phyloP scores from a whole-genome alignment of 225 moss, liverwort and hornwort genomes.

The Physcomitrellopsis africana region DNA sequence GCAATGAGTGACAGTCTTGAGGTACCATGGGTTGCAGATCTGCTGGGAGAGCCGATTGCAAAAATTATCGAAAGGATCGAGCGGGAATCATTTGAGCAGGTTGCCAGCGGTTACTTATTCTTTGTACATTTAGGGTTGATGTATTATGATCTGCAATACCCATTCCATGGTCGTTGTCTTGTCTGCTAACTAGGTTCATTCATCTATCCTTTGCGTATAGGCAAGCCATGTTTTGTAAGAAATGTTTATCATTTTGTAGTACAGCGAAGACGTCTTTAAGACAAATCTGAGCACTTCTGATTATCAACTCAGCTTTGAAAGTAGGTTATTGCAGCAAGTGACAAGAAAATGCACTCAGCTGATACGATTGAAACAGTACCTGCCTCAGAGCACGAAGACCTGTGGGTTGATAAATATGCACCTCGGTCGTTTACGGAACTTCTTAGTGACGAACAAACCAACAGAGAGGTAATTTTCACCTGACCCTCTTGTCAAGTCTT shows the following conservation, averaged over 20 bases:
- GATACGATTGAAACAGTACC: conserved; percentile 34
- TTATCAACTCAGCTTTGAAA: conserved; percentile 29
- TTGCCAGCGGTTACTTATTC: conserved; percentile 25
- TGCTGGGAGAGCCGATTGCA: conserved; percentile 76
- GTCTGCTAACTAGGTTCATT: background rate
- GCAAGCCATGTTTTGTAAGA: conserved; percentile 8
- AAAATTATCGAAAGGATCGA: conserved; percentile 78
- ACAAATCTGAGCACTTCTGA: background rate
- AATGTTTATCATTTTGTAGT: conserved; percentile 5
- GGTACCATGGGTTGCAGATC: conserved; percentile 52
- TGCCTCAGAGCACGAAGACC: conserved; percentile 59
- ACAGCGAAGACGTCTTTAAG: background rate
- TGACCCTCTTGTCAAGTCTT: background rate
- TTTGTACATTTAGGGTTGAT: conserved; percentile 10
- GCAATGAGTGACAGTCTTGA: conserved; percentile 12
- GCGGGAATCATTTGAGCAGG: conserved; percentile 73
- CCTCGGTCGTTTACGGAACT: conserved; percentile 91
- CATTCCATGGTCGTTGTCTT: background rate
- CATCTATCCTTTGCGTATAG: background rate
- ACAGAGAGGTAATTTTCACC: conserved; percentile 74
- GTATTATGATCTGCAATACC: conserved; percentile 5
- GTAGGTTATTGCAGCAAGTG: conserved; percentile 64
- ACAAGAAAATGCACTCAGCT: conserved; percentile 39
- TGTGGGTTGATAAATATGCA: conserved; percentile 97
- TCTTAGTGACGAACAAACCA: conserved; percentile 95